Conservation (phyloP, 2,329 filamentous ascomycete genomes). For the Diaporthe longicolla region DNA sequence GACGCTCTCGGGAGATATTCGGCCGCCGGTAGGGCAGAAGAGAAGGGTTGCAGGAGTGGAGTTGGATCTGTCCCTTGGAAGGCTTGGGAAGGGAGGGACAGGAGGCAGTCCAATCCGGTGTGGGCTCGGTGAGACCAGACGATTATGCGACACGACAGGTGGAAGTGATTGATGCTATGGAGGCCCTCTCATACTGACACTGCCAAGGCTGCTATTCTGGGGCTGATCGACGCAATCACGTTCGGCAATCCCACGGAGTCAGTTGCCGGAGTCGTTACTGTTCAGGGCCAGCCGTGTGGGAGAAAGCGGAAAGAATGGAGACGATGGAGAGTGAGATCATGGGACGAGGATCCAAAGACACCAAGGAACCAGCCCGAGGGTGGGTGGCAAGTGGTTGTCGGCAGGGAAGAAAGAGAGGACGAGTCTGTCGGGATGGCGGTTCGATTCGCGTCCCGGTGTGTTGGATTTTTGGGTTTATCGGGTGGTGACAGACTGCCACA, state of each 20-base stretch:
- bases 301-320: slow-evolving; percentile 9
- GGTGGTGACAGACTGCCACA: slow-evolving; percentile 5
- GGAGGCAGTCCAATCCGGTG: slow-evolving; percentile 9
- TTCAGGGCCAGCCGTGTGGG: slow-evolving; percentile 15
- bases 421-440: slow-evolving; percentile 13
- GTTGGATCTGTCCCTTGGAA: slow-evolving; percentile 11
- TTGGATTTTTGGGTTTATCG: slow-evolving; percentile 21
- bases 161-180: slow-evolving; percentile 39
- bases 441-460: slow-evolving; percentile 9
- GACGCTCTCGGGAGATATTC: slow-evolving; percentile 30
- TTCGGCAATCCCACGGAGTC: slow-evolving; percentile 21
- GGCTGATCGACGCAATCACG: slow-evolving; percentile 25
- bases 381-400: background rate
- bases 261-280: slow-evolving; percentile 10
- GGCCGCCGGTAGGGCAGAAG: slow-evolving; percentile 32
- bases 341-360: background rate
- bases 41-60: slow-evolving; percentile 20
- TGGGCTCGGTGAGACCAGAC: slow-evolving; percentile 35
- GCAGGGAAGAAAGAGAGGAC: background rate
- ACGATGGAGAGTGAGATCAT: slow-evolving; percentile 1
- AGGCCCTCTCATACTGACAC: slow-evolving; percentile 39
- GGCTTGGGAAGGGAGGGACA: background rate
- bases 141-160: slow-evolving; percentile 35
- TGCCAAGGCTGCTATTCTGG: slow-evolving; percentile 35
- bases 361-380: slow-evolving; percentile 29